Evolutionary conservation across 495 filamentous ascomycete species (phyloP), one percentile per base, ranked within the genome.

Genomic region (Patellaria atrata): DNA sequence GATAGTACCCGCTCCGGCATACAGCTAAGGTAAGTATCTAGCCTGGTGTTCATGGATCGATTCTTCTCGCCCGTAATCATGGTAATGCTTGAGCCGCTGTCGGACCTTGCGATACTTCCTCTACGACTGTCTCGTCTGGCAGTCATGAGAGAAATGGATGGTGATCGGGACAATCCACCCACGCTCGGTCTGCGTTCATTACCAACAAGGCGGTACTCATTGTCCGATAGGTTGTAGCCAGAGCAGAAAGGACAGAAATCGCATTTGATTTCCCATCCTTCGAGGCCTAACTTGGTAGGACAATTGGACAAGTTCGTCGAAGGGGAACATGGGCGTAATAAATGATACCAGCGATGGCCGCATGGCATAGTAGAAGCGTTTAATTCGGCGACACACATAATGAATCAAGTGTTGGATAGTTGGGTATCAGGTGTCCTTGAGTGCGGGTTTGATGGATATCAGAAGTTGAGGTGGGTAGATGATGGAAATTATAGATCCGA

Each of bases 251-350:
- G 57, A 36, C 57, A 58, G 41, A 48, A 55, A 30, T 46, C 50
- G 37, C 49, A 52, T 37, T 52, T 54, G 35, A 39, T 55, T 41
- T 60, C 57, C 57, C 57, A 60, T 12, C 57, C 57, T 27, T 47
- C 40, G 34, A 60, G 35, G 21, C 42, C 29, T 4, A 60, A 47
- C 25, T 45, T 46, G 24, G 40, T 25, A 3, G 38, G 22, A 43
- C 57, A 60, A 47, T 52, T 58, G 41, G 41, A 12, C 9, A 60
- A 50, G 35, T 58, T 52, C n/a, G 38, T 42, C 8, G 36, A 27
- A 5, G 55, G 47, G 4, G 41, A 18, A 46, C 57, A 60, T 7
- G 45, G 30, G 27, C 48, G 44, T 1, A 42, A 17, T 15, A 60
- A 45, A 20, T 46, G 44, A 44, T 52, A 55, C 55, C 55, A 60